phyloP scores from a whole-genome alignment of 2,329 filamentous ascomycete genomes.

The Pestalotiopsis sp. region DNA sequence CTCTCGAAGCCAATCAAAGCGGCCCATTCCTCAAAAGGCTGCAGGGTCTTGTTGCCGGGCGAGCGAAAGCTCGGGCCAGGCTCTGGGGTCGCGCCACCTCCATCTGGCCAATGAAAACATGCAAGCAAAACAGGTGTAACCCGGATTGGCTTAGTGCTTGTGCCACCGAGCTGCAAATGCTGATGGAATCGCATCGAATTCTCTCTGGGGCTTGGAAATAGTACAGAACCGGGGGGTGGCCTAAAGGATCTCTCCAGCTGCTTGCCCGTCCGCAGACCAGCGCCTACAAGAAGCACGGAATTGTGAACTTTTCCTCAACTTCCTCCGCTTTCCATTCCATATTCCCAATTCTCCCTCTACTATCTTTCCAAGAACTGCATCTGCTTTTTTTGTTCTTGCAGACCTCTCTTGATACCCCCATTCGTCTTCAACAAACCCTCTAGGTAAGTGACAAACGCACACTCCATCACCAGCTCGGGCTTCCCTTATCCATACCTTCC shows the following conservation, averaged over 20 bases:
- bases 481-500: background rate
- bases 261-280: background rate
- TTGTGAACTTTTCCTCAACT: constrained; percentile 13
- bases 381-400: constrained; percentile 1
- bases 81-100: background rate
- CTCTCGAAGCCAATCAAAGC: background rate
- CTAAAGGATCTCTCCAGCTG: constrained; percentile 4
- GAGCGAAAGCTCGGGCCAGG: constrained; percentile 11
- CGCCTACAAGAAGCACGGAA: constrained; percentile 9
- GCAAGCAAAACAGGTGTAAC: background rate
- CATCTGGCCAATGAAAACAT: constrained; percentile 2
- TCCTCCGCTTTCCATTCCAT: background rate
- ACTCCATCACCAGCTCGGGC: background rate
- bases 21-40: background rate
- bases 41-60: constrained; percentile 13
- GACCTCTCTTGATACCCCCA: constrained; percentile 12
- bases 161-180: constrained; percentile 8
- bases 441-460: constrained; percentile 13
- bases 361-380: background rate
- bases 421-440: constrained; percentile 15
- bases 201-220: constrained; percentile 10
- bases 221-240: background rate
- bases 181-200: constrained; percentile 20
- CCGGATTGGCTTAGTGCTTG: background rate
- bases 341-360: constrained; percentile 1